Evolutionary conservation across 257 asterid genomes (phyloP).

Genomic region (Anisodus tanguticus): DNA sequence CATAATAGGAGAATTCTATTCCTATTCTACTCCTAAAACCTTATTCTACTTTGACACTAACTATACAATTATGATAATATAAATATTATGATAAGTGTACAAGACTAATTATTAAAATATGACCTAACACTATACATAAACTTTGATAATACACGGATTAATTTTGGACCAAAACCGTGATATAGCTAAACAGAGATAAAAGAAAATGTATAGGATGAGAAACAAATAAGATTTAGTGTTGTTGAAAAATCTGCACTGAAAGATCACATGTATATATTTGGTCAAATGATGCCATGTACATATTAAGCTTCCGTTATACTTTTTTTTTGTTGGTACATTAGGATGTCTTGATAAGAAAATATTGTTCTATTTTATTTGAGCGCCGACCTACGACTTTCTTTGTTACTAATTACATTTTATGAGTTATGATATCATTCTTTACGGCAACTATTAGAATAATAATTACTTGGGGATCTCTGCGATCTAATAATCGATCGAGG

Average conservation of each 20-base stretch:
- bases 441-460: neutral
- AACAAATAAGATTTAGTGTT: neutral
- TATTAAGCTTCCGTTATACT: neutral
- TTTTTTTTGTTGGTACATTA: neutral
- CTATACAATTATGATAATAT: no score
- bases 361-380: neutral
- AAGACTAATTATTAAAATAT: no score
- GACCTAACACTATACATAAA: no score
- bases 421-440: no score
- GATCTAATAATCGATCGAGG: no score
- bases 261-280: neutral
- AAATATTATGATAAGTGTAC: no score
- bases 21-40: no score
- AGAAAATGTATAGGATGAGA: neutral
- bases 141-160: no score
- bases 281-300: neutral
- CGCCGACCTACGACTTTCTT: neutral
- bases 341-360: neutral
- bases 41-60: no score
- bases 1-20: no score
- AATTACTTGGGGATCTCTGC: no score
- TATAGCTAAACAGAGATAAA: neutral
- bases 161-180: no score
- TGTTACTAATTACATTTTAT: neutral
- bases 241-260: neutral